Base-by-base conservation (phyloP, 768 basidiomycete species). In the Boletales sp. region DNA sequence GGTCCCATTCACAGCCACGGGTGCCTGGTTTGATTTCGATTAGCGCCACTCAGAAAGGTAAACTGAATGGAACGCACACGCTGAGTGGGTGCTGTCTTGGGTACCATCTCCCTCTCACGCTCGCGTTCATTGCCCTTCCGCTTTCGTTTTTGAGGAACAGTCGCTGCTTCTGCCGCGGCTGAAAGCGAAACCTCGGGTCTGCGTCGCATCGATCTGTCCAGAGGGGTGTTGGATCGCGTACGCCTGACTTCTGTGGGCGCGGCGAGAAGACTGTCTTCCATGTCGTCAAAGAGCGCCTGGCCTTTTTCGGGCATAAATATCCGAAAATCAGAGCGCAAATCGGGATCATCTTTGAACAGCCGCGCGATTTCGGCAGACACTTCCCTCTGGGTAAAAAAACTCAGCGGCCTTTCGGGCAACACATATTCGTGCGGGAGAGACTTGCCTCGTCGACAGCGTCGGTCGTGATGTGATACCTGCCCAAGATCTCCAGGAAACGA, bases 401-500 rank as follows among this genome's bases (percentile, higher is more conserved):
- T 55, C n/a, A 58, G 40, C 35, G 14, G 35, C 33, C 33, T 33
- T 11, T 12, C 2, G 10, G 17, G 44, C 34, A 52, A 28, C 28
- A 46, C 31, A 19, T 34, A 46, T 54, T 47, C 39, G 18, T 25
- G 43, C 33, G 49, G 52, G 58, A 55, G 46, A 44, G 35, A 59
- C 70, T 58, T 55, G 77, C 83, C 73, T 85, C 82, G 56, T 84
- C 80, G 53, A 80, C 79, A 41, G 81, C 65, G 51, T 84, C 79
- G 12, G 86, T 72, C 57, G 75, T 72, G 54, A 79, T 72, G 48
- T 85, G 80, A 62, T 84, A 82, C 38, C 78, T 72, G 8, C 83
- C 80, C 3, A 93, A 70, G 46, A 91, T 85, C 58, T 87, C 86
- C 21, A 91, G 68, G 61, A 92, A 92, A 57, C 83, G 80, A 47